phyloP scores from a whole-genome alignment of 768 basidiomycete genomes.

The Mycena latifolia region DNA sequence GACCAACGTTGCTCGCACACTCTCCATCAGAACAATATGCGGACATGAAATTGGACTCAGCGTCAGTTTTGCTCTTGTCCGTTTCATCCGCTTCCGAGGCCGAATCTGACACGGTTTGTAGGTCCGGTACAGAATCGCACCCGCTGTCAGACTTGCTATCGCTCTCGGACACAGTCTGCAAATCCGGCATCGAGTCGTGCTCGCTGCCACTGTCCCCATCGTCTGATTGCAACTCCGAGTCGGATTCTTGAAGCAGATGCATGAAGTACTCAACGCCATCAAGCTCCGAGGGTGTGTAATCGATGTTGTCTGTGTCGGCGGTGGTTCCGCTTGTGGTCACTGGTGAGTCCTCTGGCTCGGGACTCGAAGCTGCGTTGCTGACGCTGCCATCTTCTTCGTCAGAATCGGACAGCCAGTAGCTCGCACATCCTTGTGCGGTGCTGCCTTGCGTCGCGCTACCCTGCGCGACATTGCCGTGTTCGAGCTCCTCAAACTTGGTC shows the following conservation, averaged over 20 bases:
- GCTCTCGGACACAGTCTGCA: neutral
- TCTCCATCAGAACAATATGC: neutral
- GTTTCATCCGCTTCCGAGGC: neutral
- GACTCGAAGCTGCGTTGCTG: neutral
- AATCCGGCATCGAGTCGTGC: slow-evolving; percentile 1
- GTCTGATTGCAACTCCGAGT: neutral
- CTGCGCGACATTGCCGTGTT: no score
- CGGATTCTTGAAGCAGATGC: neutral
- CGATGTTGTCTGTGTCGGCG: neutral
- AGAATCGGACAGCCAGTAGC: slow-evolving; percentile 17
- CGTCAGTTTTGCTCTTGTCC: slow-evolving; percentile 1
- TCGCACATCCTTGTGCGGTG: neutral
- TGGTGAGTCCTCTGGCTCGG: neutral
- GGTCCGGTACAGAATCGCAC: slow-evolving; percentile 7
- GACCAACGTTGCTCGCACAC: no score
- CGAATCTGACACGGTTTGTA: slow-evolving; percentile 15
- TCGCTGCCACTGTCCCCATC: neutral
- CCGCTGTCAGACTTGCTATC: slow-evolving; percentile 12
- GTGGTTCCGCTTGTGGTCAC: neutral
- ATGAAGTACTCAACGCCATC: neutral
- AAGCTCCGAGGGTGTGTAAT: slow-evolving; percentile 1
- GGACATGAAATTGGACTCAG: slow-evolving; percentile 5
- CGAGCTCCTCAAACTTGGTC: neutral
- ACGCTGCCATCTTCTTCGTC: slow-evolving; percentile 24
- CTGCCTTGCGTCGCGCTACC: neutral